phyloP scores from a whole-genome alignment of 2,329 filamentous ascomycete species.

The Botryosphaeria agaves region DNA sequence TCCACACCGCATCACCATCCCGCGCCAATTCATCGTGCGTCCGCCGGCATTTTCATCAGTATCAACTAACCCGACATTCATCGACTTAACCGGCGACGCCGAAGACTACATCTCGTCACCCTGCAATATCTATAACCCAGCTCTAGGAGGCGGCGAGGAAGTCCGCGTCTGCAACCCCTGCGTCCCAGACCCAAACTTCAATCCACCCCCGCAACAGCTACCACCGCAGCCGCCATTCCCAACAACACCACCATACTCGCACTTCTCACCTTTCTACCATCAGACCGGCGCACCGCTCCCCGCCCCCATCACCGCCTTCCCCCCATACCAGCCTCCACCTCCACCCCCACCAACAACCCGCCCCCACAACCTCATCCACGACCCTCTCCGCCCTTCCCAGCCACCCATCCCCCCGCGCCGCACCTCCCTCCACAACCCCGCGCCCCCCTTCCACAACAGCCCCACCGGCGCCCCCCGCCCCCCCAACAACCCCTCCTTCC shows the following conservation, averaged over 20 bases:
- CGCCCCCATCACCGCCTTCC: neutral
- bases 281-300: too few species aligned
- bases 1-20: conserved; percentile 87
- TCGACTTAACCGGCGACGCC: conserved; percentile 27
- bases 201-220: conserved; percentile 34
- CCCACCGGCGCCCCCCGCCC: neutral
- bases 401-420: conserved; percentile 1
- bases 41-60: conserved; percentile 26
- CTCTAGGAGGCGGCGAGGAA: conserved; percentile 45
- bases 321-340: neutral
- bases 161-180: conserved; percentile 58
- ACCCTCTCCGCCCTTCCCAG: neutral
- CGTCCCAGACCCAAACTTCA: conserved; percentile 50
- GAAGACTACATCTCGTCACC: conserved; percentile 12
- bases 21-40: conserved; percentile 79
- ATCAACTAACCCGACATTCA: conserved; percentile 19
- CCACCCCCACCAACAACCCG: too few species aligned
- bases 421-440: conserved; percentile 2
- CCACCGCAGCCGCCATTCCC: conserved; percentile 10
- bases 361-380: neutral
- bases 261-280: too few species aligned
- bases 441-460: neutral
- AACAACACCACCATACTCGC: too few species aligned
- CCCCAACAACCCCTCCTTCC: too few species aligned
- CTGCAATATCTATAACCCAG: conserved; percentile 22